Evolutionary conservation across 441 rosid species (phyloP).

Genomic region (Metrosideros polymorpha): DNA sequence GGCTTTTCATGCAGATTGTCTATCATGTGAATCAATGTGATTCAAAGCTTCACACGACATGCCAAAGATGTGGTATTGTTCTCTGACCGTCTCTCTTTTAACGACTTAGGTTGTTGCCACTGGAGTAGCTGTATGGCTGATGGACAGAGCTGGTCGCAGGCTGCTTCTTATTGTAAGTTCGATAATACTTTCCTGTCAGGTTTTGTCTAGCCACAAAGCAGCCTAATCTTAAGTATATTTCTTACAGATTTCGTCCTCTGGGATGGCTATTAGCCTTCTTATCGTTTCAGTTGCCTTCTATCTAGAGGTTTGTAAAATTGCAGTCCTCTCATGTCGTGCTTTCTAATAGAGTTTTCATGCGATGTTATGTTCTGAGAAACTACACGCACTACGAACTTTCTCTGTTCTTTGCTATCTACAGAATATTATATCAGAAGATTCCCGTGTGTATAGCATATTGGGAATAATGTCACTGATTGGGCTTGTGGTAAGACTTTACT

Average conservation of each 20-base stretch:
- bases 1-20: neutral
- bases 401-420: slow-evolving; percentile 14
- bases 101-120: slow-evolving; percentile 66
- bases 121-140: slow-evolving; percentile 73
- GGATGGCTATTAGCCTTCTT: slow-evolving; percentile 74
- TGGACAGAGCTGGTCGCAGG: slow-evolving; percentile 83
- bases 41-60: neutral
- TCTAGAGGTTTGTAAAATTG: slow-evolving; percentile 34
- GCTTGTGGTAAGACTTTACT: slow-evolving; percentile 59
- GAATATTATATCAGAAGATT: slow-evolving; percentile 43
- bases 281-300: slow-evolving; percentile 65
- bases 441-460: slow-evolving; percentile 38
- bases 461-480: slow-evolving; percentile 77
- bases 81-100: neutral
- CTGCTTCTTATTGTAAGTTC: slow-evolving; percentile 75
- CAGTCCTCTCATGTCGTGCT: neutral
- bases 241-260: slow-evolving; percentile 60
- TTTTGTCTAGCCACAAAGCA: neutral
- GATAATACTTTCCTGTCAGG: neutral
- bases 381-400: neutral
- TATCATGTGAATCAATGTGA: neutral
- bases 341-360: neutral
- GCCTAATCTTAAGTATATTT: neutral
- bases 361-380: neutral
- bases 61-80: neutral